Evolutionary conservation across 108 stramenopile species (phyloP).

Genomic region (Epithemia pelagica): DNA sequence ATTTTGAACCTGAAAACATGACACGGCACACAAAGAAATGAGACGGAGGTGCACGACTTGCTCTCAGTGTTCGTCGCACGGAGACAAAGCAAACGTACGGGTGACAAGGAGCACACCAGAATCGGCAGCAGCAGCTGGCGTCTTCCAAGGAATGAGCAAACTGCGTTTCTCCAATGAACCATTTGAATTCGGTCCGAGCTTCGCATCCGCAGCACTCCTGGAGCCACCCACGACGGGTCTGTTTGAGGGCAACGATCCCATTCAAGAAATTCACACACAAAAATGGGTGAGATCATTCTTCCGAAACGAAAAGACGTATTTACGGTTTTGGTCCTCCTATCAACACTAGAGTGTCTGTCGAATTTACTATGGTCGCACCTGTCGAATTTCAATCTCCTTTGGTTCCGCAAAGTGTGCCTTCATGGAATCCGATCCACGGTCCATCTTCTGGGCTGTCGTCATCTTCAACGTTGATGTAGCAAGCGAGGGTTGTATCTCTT

Average conservation of each 20-base stretch:
- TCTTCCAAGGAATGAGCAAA: constrained; percentile 60
- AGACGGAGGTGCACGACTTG: background rate
- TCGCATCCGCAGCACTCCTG: constrained; percentile 57
- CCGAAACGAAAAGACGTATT: no score
- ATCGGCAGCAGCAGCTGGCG: constrained; percentile 47
- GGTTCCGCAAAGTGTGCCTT: constrained; percentile 29
- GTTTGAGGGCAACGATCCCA: no score
- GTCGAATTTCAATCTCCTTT: constrained; percentile 39
- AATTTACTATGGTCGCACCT: constrained; percentile 8
- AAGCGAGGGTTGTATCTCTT: no score
- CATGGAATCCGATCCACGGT: constrained; percentile 40
- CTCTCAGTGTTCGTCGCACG: background rate
- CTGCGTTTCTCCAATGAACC: constrained; percentile 38
- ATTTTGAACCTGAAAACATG: constrained; percentile 3
- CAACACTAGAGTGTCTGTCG: no score
- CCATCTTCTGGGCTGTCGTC: constrained; percentile 26
- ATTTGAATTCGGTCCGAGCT: constrained; percentile 49
- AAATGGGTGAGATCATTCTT: no score
- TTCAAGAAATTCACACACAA: no score
- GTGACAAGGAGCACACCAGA: constrained; percentile 46
- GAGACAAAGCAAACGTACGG: constrained; percentile 22
- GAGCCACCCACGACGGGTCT: constrained; percentile 39
- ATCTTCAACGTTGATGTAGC: no score
- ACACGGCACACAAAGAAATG: constrained; percentile 3
- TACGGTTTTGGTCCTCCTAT: background rate